Evolutionary conservation across 169 alveolate genomes (phyloP), one percentile per base, ranked within the genome.

Genomic region (Cryptosporidium ubiquitum): DNA sequence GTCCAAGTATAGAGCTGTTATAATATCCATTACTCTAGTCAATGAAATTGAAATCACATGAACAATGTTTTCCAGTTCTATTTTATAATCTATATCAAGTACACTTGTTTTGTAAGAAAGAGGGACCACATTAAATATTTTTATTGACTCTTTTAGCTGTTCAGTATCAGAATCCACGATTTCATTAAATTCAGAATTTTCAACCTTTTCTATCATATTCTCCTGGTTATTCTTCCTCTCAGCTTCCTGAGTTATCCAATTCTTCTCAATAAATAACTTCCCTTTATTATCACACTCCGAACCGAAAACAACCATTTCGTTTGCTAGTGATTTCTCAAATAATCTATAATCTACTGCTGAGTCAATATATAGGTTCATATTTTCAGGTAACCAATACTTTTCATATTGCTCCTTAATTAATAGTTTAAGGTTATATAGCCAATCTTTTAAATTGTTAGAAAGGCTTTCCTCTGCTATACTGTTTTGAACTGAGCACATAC

Each of bases 21-120:
- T 44, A 9, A 79, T 60, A 26, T 79, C 89, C 89, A 79, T 79
- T 0, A 79, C 89, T 47, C 64, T 79, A 23, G 79, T 79, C 23
- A 79, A 44, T 9, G 73, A 37, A 40, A 79, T 16, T 3, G 68
- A 79, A 29, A 79, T 16, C 49, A 64, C 37, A 16, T 58, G 75
- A 14, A 31, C 31, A 20, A 79, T 79, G 51, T 79, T 79, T 14
- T 58, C 37, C 39, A 79, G 14, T 2, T 64, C 18, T 40, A 79
- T 79, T 16, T 39, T 79, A 23, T 31, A 79, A 7, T 57, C 49
- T 2, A 79, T 79, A 39, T 79, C 89, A 9, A 79, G 66, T 0
- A 64, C 69, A 29, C 75, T 79, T 29, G 20, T 26, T 31, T 61
- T 61, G 35, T 79, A 79, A 10, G 58, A 35, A 16, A 79, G 68